These are phyloP conservation scores for Wickerhamiella bombiphila DNA, from an alignment of 805 yeast genomes.

Conservation along the genomic window DNA sequence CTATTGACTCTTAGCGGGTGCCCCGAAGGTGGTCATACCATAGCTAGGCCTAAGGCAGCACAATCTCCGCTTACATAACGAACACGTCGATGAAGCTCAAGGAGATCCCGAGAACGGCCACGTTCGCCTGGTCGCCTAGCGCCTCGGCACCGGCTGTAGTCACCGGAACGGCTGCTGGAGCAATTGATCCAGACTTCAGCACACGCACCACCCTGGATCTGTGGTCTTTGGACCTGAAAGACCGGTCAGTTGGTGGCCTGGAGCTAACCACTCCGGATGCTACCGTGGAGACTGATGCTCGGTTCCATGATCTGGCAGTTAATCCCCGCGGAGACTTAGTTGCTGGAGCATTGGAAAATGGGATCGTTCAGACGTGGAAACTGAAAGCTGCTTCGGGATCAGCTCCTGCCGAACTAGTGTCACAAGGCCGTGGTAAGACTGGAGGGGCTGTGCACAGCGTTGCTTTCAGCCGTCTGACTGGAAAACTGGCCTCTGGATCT, in stretches of 20 bases:
- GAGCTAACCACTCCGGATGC: conserved; percentile 12
- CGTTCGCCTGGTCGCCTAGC: conserved; percentile 92
- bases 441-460: conserved; percentile 52
- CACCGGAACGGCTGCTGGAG: conserved; percentile 92
- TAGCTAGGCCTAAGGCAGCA: too few species aligned
- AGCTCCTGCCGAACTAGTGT: conserved; percentile 27
- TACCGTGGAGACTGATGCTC: conserved; percentile 17
- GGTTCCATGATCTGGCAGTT: conserved; percentile 38
- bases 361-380: conserved; percentile 67
- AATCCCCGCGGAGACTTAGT: conserved; percentile 23
- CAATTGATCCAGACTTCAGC: conserved; percentile 77
- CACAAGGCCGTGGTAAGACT: conserved; percentile 11
- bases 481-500: conserved; percentile 75
- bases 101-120: conserved; percentile 73
- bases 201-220: conserved; percentile 65
- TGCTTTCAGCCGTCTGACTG: conserved; percentile 56
- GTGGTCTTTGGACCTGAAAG: conserved; percentile 42
- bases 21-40: too few species aligned
- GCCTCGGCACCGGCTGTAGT: conserved; percentile 56
- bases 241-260: conserved; percentile 21
- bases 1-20: too few species aligned
- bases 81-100: conserved; percentile 52
- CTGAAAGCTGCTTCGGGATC: conserved; percentile 21
- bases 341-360: conserved; percentile 85
- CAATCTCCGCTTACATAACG: too few species aligned